Evolutionary conservation across 139 green algal genomes (phyloP), one percentile per base, ranked within the genome.

Genomic region (Haematococcus lacustris): DNA sequence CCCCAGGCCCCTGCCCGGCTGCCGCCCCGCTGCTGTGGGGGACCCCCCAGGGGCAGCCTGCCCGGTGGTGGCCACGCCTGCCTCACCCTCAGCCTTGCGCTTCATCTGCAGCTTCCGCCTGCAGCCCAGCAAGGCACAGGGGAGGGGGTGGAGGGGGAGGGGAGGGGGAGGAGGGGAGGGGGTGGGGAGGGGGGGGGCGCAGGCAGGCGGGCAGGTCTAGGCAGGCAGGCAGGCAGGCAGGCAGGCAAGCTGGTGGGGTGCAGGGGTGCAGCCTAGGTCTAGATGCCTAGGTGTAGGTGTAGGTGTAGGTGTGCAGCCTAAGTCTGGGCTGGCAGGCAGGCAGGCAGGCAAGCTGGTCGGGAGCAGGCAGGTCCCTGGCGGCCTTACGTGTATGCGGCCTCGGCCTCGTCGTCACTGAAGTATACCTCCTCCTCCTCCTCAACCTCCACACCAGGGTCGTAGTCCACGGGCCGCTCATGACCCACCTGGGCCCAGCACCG

Each of bases 371-470:
- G 53, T 26, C 53, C 13, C 53, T 26, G 26, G 17, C 23, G 30
- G 13, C 39, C 21, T 32, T 74, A 67, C 67, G 60, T 47, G 75
- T 81, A 85, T 50, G 75, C 76, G 32, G 76, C 76, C 73, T 88
- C 83, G 28, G 75, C 73, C 65, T 88, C 83, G 39, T 88, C 83
- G 68, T 88, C 83, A 39, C 63, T 78, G 65, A 88, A 88, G 77
- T 82, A 85, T 0, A 73, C 40, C 68, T 88, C 83, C n/a, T 80
- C 80, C 30, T 85, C 80, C 21, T 53, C 72, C 1, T 34, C 68
- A 28, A 38, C 53, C 64, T 78, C 77, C 4, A 70, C 37, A 9
- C 75, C 79, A 34, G 72, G 6, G 2, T 66, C 78, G 38, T 74
- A 53, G 21, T 65, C 68, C 1, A 38, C 26, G 21, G 32, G 63